phyloP scores from a whole-genome alignment of 1,284 basidiomycete species.

The Rhodotorula sp. region DNA sequence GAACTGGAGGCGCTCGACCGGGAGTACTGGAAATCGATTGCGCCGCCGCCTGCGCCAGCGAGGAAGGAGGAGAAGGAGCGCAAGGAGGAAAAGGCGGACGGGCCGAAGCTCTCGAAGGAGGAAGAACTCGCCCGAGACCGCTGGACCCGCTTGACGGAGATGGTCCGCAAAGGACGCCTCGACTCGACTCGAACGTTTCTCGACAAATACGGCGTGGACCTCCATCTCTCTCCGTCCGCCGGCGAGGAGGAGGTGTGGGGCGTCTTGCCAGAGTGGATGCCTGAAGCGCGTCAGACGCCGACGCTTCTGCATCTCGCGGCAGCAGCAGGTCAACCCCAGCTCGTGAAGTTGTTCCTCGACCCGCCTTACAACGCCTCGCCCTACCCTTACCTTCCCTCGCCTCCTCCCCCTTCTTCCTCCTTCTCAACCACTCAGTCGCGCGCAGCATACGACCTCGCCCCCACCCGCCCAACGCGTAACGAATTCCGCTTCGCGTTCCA shows the following conservation, averaged over 20 bases:
- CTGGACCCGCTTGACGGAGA: constrained; percentile 77
- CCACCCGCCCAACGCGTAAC: constrained; percentile 69
- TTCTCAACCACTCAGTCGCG: constrained; percentile 31
- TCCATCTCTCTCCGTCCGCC: constrained; percentile 13
- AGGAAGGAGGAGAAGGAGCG: constrained; percentile 43
- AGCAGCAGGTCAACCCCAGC: constrained; percentile 69
- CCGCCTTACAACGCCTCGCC: constrained; percentile 82
- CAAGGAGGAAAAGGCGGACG: constrained; percentile 51
- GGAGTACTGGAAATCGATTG: constrained; percentile 63
- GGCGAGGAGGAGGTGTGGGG: constrained; percentile 50
- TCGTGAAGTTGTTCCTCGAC: constrained; percentile 74
- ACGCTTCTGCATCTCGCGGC: constrained; percentile 79
- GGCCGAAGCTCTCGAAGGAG: constrained; percentile 67
- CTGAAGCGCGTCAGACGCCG: constrained; percentile 54
- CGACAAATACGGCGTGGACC: constrained; percentile 63
- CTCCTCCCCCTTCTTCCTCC: constrained; percentile 5
- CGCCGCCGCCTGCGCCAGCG: constrained; percentile 38
- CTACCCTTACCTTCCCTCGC: constrained; percentile 49
- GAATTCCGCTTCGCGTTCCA: constrained; percentile 79
- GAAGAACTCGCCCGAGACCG: constrained; percentile 73
- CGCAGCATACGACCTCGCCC: constrained; percentile 82
- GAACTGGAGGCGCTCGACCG: constrained; percentile 81
- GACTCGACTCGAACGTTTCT: constrained; percentile 78
- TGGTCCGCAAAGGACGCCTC: constrained; percentile 78
- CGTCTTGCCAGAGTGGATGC: constrained; percentile 63